These are phyloP conservation scores for Kuraishia floccosa DNA, from an alignment of 805 yeast genomes.

Conservation along the genomic window DNA sequence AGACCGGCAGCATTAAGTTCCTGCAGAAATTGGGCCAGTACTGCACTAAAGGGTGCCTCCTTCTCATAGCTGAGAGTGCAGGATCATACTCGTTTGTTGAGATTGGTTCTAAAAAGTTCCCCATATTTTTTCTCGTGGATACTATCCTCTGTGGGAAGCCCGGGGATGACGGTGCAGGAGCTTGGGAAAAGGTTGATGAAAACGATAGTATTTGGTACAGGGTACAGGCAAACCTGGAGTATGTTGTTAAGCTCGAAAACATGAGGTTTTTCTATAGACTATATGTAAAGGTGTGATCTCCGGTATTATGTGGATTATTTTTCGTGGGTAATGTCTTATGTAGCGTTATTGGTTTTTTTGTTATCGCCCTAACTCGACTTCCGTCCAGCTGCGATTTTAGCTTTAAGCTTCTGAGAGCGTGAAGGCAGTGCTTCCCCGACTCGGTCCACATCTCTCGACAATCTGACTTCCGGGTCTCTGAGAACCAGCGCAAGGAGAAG, in stretches of 20 bases:
- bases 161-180: slow-evolving; percentile 26
- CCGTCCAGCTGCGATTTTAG: no score
- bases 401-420: no score
- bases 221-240: slow-evolving; percentile 35
- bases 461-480: slow-evolving; percentile 29
- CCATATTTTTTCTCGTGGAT: slow-evolving; percentile 72
- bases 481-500: slow-evolving; percentile 35
- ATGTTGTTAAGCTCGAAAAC: slow-evolving; percentile 66
- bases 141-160: slow-evolving; percentile 50
- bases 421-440: no score
- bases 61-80: slow-evolving; percentile 77
- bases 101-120: slow-evolving; percentile 68
- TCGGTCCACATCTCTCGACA: neutral
- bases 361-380: no score
- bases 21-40: slow-evolving; percentile 37
- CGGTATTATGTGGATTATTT: no score
- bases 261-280: slow-evolving; percentile 80
- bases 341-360: no score
- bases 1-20: slow-evolving; percentile 45
- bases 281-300: slow-evolving; percentile 37
- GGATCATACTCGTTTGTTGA: slow-evolving; percentile 79
- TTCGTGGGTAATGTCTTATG: no score
- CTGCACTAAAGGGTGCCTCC: slow-evolving; percentile 45
- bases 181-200: slow-evolving; percentile 55
- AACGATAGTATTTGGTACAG: slow-evolving; percentile 82